Conservation (phyloP, 148 eudicot genomes). For the Vaccinium macrocarpon region DNA sequence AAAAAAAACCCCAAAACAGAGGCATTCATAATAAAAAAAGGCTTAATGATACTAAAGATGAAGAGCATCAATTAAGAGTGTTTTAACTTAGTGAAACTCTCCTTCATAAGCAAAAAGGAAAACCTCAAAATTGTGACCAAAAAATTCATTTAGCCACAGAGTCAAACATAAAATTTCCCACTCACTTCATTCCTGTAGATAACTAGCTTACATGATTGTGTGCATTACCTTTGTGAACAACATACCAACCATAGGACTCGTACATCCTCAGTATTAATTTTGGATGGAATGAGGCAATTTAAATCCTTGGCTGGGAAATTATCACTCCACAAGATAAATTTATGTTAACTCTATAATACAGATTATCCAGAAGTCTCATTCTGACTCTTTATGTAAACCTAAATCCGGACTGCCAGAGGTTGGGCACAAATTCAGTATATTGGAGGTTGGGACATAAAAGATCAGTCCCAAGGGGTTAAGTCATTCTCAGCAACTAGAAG, state of each 20-base stretch:
- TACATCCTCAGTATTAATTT: not conserved
- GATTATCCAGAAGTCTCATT: not conserved
- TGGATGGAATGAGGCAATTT: not conserved
- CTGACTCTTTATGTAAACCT: not conserved
- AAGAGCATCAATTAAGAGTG: not conserved
- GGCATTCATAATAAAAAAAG: not conserved
- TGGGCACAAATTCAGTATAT: not conserved
- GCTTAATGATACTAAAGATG: not conserved
- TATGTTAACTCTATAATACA: not conserved
- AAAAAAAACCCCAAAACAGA: not conserved
- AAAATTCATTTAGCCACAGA: not conserved
- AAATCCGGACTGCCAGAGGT: not conserved
- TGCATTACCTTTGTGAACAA: no score
- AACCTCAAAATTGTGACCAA: not conserved
- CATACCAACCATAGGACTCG: not conserved
- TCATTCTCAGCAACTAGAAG: slow-evolving; percentile 4
- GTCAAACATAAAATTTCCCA: not conserved
- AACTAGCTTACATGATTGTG: not conserved
- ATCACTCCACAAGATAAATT: not conserved
- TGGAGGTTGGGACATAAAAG: not conserved
- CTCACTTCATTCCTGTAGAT: slow-evolving; percentile 4
- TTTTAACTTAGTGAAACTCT: not conserved
- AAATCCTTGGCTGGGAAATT: not conserved
- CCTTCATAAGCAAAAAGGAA: not conserved
- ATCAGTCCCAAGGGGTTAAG: not conserved